Evolutionary conservation across 331 rosid genomes (phyloP), one percentile per base, ranked within the genome.

Genomic region (Spiraea crenata): DNA sequence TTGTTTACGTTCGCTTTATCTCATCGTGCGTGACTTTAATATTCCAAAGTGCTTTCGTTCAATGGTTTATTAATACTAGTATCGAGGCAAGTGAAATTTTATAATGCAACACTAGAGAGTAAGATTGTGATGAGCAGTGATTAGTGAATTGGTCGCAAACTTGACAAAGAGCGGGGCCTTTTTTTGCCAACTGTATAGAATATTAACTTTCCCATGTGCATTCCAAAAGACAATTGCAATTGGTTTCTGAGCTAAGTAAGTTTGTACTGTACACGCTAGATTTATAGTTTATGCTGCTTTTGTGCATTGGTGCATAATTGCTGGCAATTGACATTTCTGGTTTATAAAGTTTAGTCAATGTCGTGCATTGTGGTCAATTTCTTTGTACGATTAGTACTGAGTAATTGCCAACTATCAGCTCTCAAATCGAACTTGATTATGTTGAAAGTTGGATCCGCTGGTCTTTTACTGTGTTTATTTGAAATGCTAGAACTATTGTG

Each of bases 171-270:
- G 17, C 25, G 10, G 57, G 51, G 52, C 6, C 3, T 48, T 48
- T 48, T 14, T 48, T 66, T 48, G 41, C 34, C 15, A 54, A 57
- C 31, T 57, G 17, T 71, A 35, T 49, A 69, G 65, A 61, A 17
- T 17, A 40, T 50, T 57, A 60, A 44, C 73, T 61, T 48, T 66
- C 49, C 74, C 82, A 85, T 78, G 85, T 84, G 95, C 80, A 15
- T 60, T 15, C 77, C 68, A 69, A 74, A 46, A 3, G 45, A 13
- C 54, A 45, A 45, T 63, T 20, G 52, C 17, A 67, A 13, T 40
- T 25, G n/a, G 12, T 69, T 69, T 19, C 5, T 14, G 19, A 16
- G 12, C 16, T 8, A 31, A 69, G 31, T 25, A 25, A 55, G 8
- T 55, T 17, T 69, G n/a, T 8, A 3, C 52, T 69, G n/a, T 8